phyloP scores from a whole-genome alignment of 306 rosid species.

The Cucumis cinereus region DNA sequence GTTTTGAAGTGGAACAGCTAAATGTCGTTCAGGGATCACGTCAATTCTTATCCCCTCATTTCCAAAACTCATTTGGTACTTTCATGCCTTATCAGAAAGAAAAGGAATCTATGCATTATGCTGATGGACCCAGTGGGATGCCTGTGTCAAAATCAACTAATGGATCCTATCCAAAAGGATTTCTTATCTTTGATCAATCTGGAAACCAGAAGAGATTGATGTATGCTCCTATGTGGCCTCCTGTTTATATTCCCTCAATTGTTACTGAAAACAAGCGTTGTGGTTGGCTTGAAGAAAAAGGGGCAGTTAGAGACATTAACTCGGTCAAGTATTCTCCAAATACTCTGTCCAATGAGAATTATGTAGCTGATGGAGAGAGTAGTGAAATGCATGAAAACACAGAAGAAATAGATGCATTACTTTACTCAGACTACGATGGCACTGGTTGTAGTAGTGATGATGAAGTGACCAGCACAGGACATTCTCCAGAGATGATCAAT shows the following conservation, averaged over 20 bases:
- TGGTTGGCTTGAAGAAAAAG: constrained; percentile 12
- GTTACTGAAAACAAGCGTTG: constrained; percentile 4
- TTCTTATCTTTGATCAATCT: constrained; percentile 56
- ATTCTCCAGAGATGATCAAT: constrained; percentile 35
- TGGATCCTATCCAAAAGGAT: constrained; percentile 40
- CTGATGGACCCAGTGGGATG: constrained; percentile 12
- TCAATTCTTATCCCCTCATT: constrained; percentile 19
- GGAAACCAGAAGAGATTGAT: constrained; percentile 52
- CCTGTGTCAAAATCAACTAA: constrained; percentile 24
- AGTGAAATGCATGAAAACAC: constrained; percentile 88
- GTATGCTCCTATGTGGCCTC: constrained; percentile 34
- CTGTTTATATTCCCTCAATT: constrained; percentile 21
- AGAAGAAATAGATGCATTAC: constrained; percentile 78
- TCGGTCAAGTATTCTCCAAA: constrained; percentile 15
- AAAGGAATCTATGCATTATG: constrained; percentile 1
- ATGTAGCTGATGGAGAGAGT: constrained; percentile 29
- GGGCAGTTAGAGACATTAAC: constrained; percentile 14
- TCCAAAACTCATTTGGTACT: constrained; percentile 15
- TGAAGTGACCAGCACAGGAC: constrained; percentile 64
- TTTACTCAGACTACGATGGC: constrained; percentile 49
- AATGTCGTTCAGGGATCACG: constrained; percentile 25
- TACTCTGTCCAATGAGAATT: constrained; percentile 30
- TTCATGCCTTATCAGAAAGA: constrained; percentile 20
- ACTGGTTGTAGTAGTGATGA: constrained; percentile 33
- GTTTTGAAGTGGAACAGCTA: constrained; percentile 23